Base-by-base conservation (phyloP, 345 rosid genomes). In the Eutrema japonicum region DNA sequence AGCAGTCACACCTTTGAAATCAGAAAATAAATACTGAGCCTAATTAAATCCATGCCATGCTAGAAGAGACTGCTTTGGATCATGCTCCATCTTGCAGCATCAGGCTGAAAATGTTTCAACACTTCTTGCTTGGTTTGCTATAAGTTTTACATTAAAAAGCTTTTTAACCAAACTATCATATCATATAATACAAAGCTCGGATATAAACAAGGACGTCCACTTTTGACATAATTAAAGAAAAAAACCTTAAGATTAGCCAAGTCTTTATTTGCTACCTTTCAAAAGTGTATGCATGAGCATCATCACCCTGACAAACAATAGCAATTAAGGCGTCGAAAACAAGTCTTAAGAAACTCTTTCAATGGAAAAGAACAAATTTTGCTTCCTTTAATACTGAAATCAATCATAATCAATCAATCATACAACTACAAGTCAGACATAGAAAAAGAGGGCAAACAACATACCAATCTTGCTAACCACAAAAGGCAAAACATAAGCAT, bases 401-500 rank as follows among this genome's bases (percentile, higher is more conserved):
- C 38, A 33, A 48, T 48, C 51, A 71, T 22, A 22, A 22, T 22
- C 26, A 50, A 8, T 56, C 6, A 57, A 16, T 32, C 54, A 53
- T 46, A 27, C 55, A 69, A 56, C 56, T 13, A 36, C 13, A 35
- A 73, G 64, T 64, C 56, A 22, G 64, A 64, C 41, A 61, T 5
- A 62, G 8, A 51, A 62, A 33, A 43, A 53, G 37, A 43, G 64
- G 14, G 65, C 51, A 56, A 47, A 66, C 59, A 73, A 30, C 46
- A 29, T 29, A 38, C 6, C 6, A 56, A 57, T 30, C 29, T 12
- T 74, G 66, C 12, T 16, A 64, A 66, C 72, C 51, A 57, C 2
- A 74, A 57, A 66, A 40, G 60, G 46, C 52, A 49, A 74, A 29
- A 65, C 59, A 49, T 11, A 65, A 36, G 41, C 71, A 64, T 65